Evolutionary conservation across 2,329 filamentous ascomycete species (phyloP).

Genomic region (Emydomyces testavorans): DNA sequence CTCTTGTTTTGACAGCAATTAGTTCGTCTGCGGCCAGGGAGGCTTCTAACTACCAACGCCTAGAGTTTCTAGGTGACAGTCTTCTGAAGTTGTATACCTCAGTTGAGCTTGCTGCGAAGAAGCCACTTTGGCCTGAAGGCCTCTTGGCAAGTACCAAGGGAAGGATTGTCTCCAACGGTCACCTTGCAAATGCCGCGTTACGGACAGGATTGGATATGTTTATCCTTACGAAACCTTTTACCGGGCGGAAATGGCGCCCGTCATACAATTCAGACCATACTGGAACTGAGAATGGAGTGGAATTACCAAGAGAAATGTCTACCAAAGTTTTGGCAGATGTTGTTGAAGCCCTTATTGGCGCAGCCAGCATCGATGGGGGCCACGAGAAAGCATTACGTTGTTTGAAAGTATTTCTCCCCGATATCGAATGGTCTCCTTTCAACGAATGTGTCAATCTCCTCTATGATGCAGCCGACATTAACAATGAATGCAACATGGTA

Average conservation of each 20-base stretch:
- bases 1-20: conserved; percentile 56
- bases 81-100: conserved; percentile 65
- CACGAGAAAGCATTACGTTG: conserved; percentile 51
- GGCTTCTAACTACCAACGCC: conserved; percentile 60
- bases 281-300: conserved; percentile 6
- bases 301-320: conserved; percentile 41
- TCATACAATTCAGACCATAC: conserved; percentile 43
- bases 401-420: conserved; percentile 54
- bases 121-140: conserved; percentile 63
- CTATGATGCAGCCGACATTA: conserved; percentile 31
- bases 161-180: conserved; percentile 59
- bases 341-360: conserved; percentile 73
- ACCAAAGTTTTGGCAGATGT: conserved; percentile 80
- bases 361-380: conserved; percentile 58
- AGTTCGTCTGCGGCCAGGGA: conserved; percentile 52
- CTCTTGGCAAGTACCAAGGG: conserved; percentile 59
- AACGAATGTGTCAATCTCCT: conserved; percentile 35
- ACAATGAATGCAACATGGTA: conserved; percentile 34
- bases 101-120: conserved; percentile 49
- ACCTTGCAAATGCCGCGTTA: conserved; percentile 55
- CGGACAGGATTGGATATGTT: conserved; percentile 57
- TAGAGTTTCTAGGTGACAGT: conserved; percentile 80
- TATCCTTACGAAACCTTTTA: conserved; percentile 59
- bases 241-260: conserved; percentile 60
- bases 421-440: conserved; percentile 45